phyloP scores from a whole-genome alignment of 1,139 yeast species.

The Suhomyces choctaworum region DNA sequence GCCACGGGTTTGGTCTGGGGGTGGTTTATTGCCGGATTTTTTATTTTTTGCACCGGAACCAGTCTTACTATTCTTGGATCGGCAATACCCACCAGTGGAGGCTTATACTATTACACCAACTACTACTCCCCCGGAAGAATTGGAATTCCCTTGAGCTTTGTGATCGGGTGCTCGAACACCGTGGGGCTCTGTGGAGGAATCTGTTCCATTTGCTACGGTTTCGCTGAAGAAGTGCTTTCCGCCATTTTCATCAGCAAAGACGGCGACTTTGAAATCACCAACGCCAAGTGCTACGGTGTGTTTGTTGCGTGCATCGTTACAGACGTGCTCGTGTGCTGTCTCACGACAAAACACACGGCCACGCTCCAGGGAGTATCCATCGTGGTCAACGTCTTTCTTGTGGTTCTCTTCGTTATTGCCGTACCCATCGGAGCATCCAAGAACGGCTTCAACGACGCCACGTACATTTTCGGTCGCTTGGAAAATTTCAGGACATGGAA shows the following conservation, averaged over 20 bases:
- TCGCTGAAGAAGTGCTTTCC: conserved; percentile 37
- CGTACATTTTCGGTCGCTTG: conserved; percentile 47
- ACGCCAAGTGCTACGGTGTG: conserved; percentile 36
- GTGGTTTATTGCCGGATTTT: conserved; percentile 60
- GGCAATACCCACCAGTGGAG: conserved; percentile 68
- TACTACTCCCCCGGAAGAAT: conserved; percentile 35
- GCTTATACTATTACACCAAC: conserved; percentile 48
- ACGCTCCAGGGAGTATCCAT: conserved; percentile 62
- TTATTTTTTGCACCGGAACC: conserved; percentile 57
- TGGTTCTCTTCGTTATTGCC: conserved; percentile 63
- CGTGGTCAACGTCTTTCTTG: conserved; percentile 52
- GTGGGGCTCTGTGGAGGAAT: conserved; percentile 39
- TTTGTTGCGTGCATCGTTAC: conserved; percentile 35
- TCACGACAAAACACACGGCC: conserved; percentile 47
- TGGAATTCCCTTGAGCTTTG: conserved; percentile 37
- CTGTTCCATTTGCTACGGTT: conserved; percentile 42
- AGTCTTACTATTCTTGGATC: conserved; percentile 68
- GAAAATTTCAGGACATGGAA: conserved; percentile 60
- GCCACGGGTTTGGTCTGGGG: conserved; percentile 69
- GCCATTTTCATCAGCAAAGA: conserved; percentile 34
- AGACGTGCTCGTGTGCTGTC: conserved; percentile 32
- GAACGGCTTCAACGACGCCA: conserved; percentile 39
- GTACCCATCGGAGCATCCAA: conserved; percentile 55
- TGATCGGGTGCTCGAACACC: conserved; percentile 38
- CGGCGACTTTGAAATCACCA: conserved; percentile 34